Conservation (phyloP, 2,329 filamentous ascomycete species). For the Passalora sequoiae region DNA sequence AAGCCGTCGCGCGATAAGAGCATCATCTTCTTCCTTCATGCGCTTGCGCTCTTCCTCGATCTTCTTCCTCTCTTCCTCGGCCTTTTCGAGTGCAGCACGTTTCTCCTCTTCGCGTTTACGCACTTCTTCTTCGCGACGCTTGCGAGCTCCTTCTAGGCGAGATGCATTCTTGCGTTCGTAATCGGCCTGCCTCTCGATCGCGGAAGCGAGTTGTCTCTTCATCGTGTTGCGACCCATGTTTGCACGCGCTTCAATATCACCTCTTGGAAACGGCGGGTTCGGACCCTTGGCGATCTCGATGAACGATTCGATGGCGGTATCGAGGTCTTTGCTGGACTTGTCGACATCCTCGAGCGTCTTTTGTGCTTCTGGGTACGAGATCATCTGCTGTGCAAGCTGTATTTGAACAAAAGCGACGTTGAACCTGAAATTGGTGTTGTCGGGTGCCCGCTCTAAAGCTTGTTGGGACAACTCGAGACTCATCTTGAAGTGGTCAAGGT, state of each 20-base stretch:
- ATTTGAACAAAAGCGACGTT: slow-evolving; percentile 98
- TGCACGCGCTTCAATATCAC: slow-evolving; percentile 87
- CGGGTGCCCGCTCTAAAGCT: slow-evolving; percentile 69
- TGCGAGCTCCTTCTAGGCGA: slow-evolving; percentile 75
- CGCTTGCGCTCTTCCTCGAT: slow-evolving; percentile 80
- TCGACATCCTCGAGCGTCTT: slow-evolving; percentile 76
- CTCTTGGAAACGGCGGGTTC: slow-evolving; percentile 77
- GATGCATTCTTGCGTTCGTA: slow-evolving; percentile 91
- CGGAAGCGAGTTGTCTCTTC: slow-evolving; percentile 82
- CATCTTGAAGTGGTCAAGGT: slow-evolving; percentile 57
- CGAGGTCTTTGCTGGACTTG: slow-evolving; percentile 71
- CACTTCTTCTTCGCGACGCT: slow-evolving; percentile 74
- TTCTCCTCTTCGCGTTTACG: slow-evolving; percentile 72
- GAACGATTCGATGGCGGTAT: slow-evolving; percentile 73
- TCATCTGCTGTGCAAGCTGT: slow-evolving; percentile 78
- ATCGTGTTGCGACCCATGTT: slow-evolving; percentile 97
- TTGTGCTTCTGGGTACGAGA: slow-evolving; percentile 67
- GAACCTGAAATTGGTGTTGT: slow-evolving; percentile 79
- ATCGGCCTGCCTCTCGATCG: slow-evolving; percentile 75
- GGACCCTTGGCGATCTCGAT: slow-evolving; percentile 56
- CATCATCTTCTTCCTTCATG: slow-evolving; percentile 69
- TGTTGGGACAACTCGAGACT: slow-evolving; percentile 59
- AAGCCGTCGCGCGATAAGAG: slow-evolving; percentile 63
- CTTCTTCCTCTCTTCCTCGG: slow-evolving; percentile 69
- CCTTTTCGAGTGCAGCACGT: slow-evolving; percentile 60